Base-by-base conservation (phyloP, 306 rosid species). In the Bauhinia variegata region DNA sequence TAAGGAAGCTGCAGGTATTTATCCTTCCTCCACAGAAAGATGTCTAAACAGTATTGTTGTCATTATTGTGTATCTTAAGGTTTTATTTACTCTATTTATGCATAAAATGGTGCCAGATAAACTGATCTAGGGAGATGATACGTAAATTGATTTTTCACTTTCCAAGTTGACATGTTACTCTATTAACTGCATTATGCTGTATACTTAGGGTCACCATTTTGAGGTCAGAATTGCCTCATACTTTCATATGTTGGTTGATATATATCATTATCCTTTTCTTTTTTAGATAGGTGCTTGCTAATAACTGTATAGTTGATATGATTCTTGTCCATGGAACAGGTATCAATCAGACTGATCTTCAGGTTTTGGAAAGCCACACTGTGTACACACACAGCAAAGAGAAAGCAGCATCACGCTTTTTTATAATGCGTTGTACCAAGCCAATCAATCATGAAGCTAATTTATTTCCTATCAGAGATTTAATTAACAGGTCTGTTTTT, bases 381-480 rank as follows among this genome's bases (percentile, higher is more conserved):
- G 80, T 85, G 63, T 88, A 85, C 78, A 88, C 95, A 68, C 71
- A 72, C 37, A 75, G 79, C 82, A 87, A 82, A 81, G 89, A 78
- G 64, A 91, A 83, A 88, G 62, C 73, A 65, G 83, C 87, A 41
- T 72, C 82, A 73, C 79, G 72, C 68, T 87, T 88, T 74, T 88
- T 72, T 65, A 82, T 88, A 43, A 87, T 89, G 78, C 88, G 72
- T 63, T 88, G 87, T 80, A 60, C 78, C 68, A 43, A 42, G 67
- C 49, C 72, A 5, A 54, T 64, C 65, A 39, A 59, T 32, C 80
- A 70, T 56, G 77, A 63, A 32, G 75, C 61, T 48, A 9, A 67
- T 80, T 68, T 31, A 72, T 51, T 83, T 75, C 88, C 96, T 18
- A 61, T 88, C 56, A 77, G 80, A 70, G 90, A 87, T 73, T 69